Evolutionary conservation across 208 protist species (phyloP).

Genomic region (Acanthamoeba culbertsoni): DNA sequence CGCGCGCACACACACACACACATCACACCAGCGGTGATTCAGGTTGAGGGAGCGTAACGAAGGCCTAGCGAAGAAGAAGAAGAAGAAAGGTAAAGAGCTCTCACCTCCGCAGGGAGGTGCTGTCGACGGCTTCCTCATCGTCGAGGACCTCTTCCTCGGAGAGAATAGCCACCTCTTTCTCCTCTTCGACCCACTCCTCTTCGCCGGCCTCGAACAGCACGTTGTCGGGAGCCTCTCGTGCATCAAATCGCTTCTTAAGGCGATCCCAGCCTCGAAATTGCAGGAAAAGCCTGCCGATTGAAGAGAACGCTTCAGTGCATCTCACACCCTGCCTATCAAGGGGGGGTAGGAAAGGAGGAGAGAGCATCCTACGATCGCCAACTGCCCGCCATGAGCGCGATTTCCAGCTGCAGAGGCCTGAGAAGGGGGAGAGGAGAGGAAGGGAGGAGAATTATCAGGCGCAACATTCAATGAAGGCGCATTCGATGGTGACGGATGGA

Average conservation of each 20-base stretch:
- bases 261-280: constrained; percentile 2
- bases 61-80: neutral
- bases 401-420: neutral
- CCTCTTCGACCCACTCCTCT: constrained; percentile 22
- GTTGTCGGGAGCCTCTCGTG: neutral
- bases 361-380: neutral
- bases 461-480: neutral
- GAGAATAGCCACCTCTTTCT: neutral
- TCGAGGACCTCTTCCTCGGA: neutral
- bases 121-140: neutral
- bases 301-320: neutral
- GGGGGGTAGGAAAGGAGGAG: neutral
- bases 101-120: neutral
- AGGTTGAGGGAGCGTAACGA: neutral
- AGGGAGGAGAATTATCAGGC: neutral
- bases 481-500: neutral
- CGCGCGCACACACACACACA: neutral
- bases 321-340: neutral
- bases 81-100: neutral
- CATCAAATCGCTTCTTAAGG: neutral
- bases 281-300: neutral
- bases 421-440: neutral
- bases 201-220: neutral
- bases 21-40: too few species aligned
- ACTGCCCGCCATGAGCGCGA: neutral